Base-by-base conservation (phyloP, 2,329 filamentous ascomycete genomes). In the Coleophoma eucalyptorum region DNA sequence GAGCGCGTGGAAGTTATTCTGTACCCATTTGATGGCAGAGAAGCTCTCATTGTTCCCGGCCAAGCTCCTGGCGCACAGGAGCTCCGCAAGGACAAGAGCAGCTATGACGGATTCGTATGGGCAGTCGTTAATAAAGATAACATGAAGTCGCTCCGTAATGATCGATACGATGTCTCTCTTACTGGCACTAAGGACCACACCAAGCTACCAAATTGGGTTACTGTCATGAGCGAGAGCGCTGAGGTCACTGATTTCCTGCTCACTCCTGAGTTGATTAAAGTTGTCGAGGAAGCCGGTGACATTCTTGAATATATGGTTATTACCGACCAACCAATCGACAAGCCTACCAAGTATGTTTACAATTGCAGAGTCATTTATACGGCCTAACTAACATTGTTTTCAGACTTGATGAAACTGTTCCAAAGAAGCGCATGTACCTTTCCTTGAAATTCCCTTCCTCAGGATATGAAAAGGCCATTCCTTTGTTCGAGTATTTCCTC, bases 181-280 rank as follows among this genome's bases (percentile, higher is more conserved):
- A 97, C 94, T 40, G 84, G 85, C 58, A 97, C 93, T 66, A 96
- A 96, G 79, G 94, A 99, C 65, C 83, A 92, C 72, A 67, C 87
- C 50, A 97, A 96, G 77, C 83, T 99, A 33, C 93, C 94, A 33
- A 72, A 79, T 57, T 99, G 92, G 92, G 78, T 87, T 50, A 96
- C 90, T 12, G 83, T 97, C 65, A 97, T 99, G 94, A 95, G 85
- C 65, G 94, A 99, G 78, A 96, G 86, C 71, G 91, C 92, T 52
- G 94, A 97, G 72, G 86, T 99, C 62, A 97, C 92, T 12, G 89
- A 97, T 43, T 77, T 83, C 6, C 75, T 99, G 58, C 80, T 99
- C 46, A 96, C 90, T 4, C 80, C 87, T n/a, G 93, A 97, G 62
- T 79, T 99, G 35, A 80, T 90, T 69, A 82, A 87, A 63, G 91